Evolutionary conservation across 2,329 filamentous ascomycete species (phyloP).

Genomic region (Penicillium sp.): DNA sequence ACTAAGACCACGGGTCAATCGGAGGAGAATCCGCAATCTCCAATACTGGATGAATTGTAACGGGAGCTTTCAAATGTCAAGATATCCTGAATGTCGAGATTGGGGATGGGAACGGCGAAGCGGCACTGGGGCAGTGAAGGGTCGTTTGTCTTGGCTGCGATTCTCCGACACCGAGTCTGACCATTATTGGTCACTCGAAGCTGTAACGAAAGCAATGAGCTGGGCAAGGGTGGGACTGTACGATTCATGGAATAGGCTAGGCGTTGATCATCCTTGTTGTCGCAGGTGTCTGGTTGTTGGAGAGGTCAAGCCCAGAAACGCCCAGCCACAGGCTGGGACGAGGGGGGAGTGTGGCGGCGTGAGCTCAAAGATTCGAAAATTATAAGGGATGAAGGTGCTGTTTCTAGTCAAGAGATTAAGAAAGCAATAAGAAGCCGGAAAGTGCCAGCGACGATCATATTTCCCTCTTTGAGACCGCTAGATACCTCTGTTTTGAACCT

Average conservation of each 20-base stretch:
- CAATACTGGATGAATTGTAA: neutral
- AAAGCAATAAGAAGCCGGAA: neutral
- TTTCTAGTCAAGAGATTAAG: neutral
- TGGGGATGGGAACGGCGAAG: neutral
- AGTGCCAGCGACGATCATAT: neutral
- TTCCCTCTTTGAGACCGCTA: neutral
- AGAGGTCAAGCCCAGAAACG: slow-evolving; percentile 3
- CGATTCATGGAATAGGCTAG: neutral
- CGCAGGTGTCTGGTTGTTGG: neutral
- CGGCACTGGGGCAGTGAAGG: neutral
- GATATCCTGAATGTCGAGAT: slow-evolving; percentile 1
- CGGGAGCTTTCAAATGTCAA: neutral
- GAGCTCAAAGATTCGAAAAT: neutral
- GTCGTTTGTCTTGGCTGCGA: slow-evolving; percentile 6
- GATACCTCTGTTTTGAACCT: neutral
- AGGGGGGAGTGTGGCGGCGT: neutral
- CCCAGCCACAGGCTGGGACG: slow-evolving; percentile 11
- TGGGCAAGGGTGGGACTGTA: neutral
- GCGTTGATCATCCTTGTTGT: neutral
- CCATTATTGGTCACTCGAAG: neutral
- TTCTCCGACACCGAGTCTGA: neutral
- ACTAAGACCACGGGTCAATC: neutral
- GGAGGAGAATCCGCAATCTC: neutral
- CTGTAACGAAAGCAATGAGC: neutral
- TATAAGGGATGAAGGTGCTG: neutral